A percentile compares a stretch with the other conserved stretches of the same genome.
These are phyloP conservation scores for Hypoxylon sp. DNA, from an alignment of 2,329 filamentous ascomycete genomes.

Conservation along the genomic window DNA sequence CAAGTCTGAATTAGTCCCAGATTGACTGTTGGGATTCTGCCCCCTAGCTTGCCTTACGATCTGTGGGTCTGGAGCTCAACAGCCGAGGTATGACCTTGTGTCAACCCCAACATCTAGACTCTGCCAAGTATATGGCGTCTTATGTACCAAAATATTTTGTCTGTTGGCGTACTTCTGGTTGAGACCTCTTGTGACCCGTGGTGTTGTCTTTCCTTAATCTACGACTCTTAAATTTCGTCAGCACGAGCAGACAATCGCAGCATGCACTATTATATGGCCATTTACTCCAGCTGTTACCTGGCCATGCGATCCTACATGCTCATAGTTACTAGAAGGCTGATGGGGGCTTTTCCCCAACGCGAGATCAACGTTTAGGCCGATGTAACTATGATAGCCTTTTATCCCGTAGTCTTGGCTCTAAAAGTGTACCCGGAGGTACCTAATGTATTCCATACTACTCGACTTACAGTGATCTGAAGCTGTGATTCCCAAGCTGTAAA, in stretches of 20 bases:
- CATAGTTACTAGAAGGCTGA: too few relatives aligned
- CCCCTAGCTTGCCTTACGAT: not conserved
- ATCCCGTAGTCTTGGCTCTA: too few relatives aligned
- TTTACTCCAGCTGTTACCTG: too few relatives aligned
- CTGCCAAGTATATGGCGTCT: not conserved
- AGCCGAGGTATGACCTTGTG: not conserved
- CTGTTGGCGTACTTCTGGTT: not conserved
- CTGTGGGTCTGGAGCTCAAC: constrained; percentile 3
- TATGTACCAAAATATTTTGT: not conserved
- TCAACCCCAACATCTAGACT: not conserved
- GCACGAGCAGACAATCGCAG: not conserved
- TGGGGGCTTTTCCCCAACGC: too few relatives aligned
- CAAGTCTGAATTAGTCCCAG: not conserved
- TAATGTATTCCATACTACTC: too few relatives aligned
- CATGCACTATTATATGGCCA: too few relatives aligned
- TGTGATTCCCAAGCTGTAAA: too few relatives aligned
- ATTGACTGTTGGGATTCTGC: not conserved
- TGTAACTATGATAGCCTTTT: too few relatives aligned
- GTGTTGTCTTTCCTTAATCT: not conserved
- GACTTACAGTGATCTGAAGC: too few relatives aligned
- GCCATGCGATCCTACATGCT: too few relatives aligned
- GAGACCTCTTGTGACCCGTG: not conserved
- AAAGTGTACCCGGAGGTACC: too few relatives aligned
- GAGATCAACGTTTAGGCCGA: too few relatives aligned
- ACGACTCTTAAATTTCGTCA: not conserved